Evolutionary conservation across 305 asterid genomes (phyloP).

Genomic region (Ilex paraguariensis): DNA sequence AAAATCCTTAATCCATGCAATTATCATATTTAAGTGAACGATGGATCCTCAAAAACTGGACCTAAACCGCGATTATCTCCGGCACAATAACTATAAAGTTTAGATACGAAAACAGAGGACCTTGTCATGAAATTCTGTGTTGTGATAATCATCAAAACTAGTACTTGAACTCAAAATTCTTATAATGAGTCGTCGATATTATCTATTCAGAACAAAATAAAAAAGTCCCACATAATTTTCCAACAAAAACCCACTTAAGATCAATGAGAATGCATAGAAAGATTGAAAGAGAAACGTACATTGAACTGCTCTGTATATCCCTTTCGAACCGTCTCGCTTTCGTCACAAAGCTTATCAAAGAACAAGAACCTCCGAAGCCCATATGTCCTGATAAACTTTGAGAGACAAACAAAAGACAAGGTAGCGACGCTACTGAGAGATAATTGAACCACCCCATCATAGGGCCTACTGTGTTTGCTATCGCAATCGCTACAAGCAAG

Average conservation of each 20-base stretch:
- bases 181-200: too few relatives aligned
- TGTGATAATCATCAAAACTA: too few relatives aligned
- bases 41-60: background rate
- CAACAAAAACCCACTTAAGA: too few relatives aligned
- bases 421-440: constrained; percentile 73
- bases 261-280: too few relatives aligned
- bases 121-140: too few relatives aligned
- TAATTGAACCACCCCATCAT: constrained; percentile 77
- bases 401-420: constrained; percentile 64
- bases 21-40: background rate
- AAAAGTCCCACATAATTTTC: too few relatives aligned
- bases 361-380: constrained; percentile 81
- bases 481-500: constrained; percentile 76
- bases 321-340: constrained; percentile 82
- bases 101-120: too few relatives aligned
- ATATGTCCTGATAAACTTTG: constrained; percentile 49
- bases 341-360: constrained; percentile 78
- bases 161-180: too few relatives aligned
- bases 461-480: constrained; percentile 63
- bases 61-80: too few relatives aligned
- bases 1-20: background rate
- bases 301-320: constrained; percentile 65
- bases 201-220: too few relatives aligned
- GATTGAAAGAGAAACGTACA: constrained; percentile 31
- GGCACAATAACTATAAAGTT: too few relatives aligned